These are phyloP conservation scores for Solanum clarkiae DNA, from an alignment of 257 asterid genomes.

Conservation along the genomic window DNA sequence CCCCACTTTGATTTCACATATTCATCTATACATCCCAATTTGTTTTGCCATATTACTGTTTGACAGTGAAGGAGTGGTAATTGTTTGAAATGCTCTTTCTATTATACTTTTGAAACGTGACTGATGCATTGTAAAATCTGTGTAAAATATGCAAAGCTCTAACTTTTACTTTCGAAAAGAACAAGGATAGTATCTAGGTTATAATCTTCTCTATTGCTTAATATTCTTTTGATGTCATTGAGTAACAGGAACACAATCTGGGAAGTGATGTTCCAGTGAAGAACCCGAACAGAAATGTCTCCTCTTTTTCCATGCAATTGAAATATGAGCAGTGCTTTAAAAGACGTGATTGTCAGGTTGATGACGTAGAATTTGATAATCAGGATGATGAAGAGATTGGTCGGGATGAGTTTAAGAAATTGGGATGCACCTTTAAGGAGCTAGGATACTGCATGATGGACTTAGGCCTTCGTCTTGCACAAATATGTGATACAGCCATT, in stretches of 20 bases:
- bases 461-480: constrained; percentile 60
- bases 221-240: neutral
- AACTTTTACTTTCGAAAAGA: neutral
- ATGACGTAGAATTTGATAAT: neutral
- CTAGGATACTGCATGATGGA: constrained; percentile 74
- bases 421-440: constrained; percentile 41
- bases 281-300: constrained; percentile 54
- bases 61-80: neutral
- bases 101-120: neutral
- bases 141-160: neutral
- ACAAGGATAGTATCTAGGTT: neutral
- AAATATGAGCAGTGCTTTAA: constrained; percentile 36
- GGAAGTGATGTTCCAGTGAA: constrained; percentile 80
- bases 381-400: neutral
- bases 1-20: neutral
- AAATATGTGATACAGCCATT: constrained; percentile 49
- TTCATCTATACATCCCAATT: neutral
- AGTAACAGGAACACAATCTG: constrained; percentile 58
- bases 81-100: no score
- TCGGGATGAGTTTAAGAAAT: constrained; percentile 26
- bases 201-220: neutral
- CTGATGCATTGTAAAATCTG: neutral
- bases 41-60: neutral
- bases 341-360: neutral
- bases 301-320: constrained; percentile 80